phyloP scores from a whole-genome alignment of 306 rosid species.

The Cercis canadensis region DNA sequence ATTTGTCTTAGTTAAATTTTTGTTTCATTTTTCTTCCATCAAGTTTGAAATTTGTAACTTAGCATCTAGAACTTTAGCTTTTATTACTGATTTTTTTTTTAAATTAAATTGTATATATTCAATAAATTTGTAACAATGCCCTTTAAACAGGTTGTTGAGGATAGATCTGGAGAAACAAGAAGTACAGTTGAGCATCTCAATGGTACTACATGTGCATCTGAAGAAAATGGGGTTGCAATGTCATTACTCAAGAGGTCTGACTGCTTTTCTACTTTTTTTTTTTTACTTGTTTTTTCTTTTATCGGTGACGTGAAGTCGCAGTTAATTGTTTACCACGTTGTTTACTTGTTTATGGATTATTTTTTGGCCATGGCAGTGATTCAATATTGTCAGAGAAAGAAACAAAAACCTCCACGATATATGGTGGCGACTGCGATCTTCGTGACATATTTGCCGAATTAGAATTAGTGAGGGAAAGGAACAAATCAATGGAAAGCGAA shows the following conservation, averaged over 20 bases:
- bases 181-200: slow-evolving; percentile 31
- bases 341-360: slow-evolving; percentile 15
- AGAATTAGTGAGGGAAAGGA: slow-evolving; percentile 63
- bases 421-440: slow-evolving; percentile 30
- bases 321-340: neutral
- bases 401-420: slow-evolving; percentile 14
- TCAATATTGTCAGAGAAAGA: slow-evolving; percentile 40
- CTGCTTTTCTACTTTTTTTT: slow-evolving; percentile 10
- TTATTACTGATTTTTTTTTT: slow-evolving; percentile 10
- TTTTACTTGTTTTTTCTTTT: neutral
- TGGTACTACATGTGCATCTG: slow-evolving; percentile 8
- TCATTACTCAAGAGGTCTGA: slow-evolving; percentile 55
- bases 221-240: slow-evolving; percentile 39
- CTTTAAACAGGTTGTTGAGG: slow-evolving; percentile 52
- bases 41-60: slow-evolving; percentile 21
- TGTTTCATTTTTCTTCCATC: slow-evolving; percentile 1
- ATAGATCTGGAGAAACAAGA: slow-evolving; percentile 37
- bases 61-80: slow-evolving; percentile 28
- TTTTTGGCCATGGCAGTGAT: slow-evolving; percentile 45
- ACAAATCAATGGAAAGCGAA: slow-evolving; percentile 81
- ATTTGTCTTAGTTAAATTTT: slow-evolving; percentile 12
- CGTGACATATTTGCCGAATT: slow-evolving; percentile 52
- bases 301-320: neutral
- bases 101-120: slow-evolving; percentile 8
- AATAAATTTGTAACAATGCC: slow-evolving; percentile 26